phyloP scores from a whole-genome alignment of 2,329 filamentous ascomycete species.

The Botryotinia globosa region DNA sequence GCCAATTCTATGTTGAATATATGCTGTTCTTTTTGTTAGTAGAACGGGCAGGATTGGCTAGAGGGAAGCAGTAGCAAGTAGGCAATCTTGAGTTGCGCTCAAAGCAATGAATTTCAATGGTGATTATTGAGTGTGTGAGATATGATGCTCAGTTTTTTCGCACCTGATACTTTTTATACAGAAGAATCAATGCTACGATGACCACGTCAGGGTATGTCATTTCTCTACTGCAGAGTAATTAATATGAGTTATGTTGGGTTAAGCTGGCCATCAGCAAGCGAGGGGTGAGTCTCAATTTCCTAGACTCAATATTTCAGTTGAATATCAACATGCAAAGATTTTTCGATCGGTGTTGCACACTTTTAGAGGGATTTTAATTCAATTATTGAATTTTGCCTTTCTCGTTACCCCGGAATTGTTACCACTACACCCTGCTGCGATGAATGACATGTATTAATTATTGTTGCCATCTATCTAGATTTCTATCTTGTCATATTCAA shows the following conservation, averaged over 20 bases:
- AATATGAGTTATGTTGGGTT: neutral
- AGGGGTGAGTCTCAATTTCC: neutral
- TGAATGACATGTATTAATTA: neutral
- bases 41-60: fast-evolving
- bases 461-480: neutral
- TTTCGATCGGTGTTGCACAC: fast-evolving
- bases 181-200: neutral
- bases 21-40: fast-evolving
- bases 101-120: neutral
- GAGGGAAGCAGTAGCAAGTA: neutral
- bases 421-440: neutral
- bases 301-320: neutral
- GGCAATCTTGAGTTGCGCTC: neutral
- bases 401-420: neutral
- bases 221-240: neutral
- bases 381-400: neutral
- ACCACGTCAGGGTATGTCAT: fast-evolving
- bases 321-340: neutral
- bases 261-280: neutral
- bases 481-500: neutral
- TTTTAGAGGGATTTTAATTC: fast-evolving
- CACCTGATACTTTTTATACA: neutral
- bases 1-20: neutral
- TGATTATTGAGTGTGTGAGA: too few relatives aligned
- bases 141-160: neutral